A percentile compares a stretch with the other conserved stretches of the same genome.
Evolutionary conservation across 176 grass and related monocot genomes (phyloP).

Genomic region (Musa troglodytarum): DNA sequence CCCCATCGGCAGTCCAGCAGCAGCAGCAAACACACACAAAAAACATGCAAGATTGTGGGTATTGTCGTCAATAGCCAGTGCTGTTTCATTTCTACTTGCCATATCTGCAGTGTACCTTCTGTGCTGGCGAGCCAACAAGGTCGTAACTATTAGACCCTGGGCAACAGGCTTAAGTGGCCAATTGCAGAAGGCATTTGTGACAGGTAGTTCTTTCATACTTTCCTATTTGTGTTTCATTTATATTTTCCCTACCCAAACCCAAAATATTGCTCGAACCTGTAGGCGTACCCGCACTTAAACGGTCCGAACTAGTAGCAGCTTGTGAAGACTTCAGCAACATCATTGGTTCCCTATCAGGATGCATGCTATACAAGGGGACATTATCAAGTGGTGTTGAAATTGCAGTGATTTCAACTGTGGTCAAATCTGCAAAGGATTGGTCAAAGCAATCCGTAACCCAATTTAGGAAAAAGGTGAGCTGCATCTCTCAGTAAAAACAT

Average conservation of each 20-base stretch:
- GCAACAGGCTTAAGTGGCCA: constrained; percentile 85
- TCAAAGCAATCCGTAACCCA: constrained; percentile 64
- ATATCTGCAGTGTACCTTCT: constrained; percentile 33
- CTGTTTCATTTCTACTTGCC: constrained; percentile 34
- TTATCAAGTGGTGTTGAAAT: constrained; percentile 91
- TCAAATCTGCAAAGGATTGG: constrained; percentile 55
- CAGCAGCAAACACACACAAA: background rate
- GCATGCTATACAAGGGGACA: constrained; percentile 79
- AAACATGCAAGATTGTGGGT: constrained; percentile 21
- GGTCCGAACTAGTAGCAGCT: constrained; percentile 63
- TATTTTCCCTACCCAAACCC: constrained; percentile 7
- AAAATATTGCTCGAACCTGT: constrained; percentile 18
- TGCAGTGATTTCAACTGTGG: constrained; percentile 37
- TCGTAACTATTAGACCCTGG: constrained; percentile 71
- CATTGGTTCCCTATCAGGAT: constrained; percentile 50
- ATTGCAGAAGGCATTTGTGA: constrained; percentile 81
- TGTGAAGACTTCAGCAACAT: constrained; percentile 92
- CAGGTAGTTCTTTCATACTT: constrained; percentile 40
- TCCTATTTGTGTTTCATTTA: background rate
- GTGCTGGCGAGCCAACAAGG: constrained; percentile 47
- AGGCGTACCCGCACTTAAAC: constrained; percentile 72
- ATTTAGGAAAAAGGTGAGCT: constrained; percentile 70
- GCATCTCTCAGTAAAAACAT: background rate
- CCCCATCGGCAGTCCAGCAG: background rate
- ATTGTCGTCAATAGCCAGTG: constrained; percentile 19